These are phyloP conservation scores for Aspergillus japonicus DNA, from an alignment of 2,329 filamentous ascomycete species.

Conservation along the genomic window DNA sequence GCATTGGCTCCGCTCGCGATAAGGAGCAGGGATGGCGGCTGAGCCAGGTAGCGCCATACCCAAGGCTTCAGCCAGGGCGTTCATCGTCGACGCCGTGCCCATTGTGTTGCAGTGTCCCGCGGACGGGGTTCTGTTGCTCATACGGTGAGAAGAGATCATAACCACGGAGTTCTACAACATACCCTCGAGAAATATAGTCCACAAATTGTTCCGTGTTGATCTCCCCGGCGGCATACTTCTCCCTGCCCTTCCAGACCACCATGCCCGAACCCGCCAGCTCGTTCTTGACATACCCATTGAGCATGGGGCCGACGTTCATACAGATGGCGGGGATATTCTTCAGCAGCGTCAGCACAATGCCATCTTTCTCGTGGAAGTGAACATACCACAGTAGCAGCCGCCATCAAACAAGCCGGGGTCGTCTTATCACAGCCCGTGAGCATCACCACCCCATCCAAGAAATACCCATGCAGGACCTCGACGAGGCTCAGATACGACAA, in stretches of 20 bases:
- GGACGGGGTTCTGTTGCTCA: conserved; percentile 42
- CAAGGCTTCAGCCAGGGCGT: conserved; percentile 52
- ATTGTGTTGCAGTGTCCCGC: conserved; percentile 55
- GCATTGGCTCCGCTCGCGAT: conserved; percentile 49
- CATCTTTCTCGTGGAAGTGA: background rate
- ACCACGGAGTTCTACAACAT: conserved; percentile 12
- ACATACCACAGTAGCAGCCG: conserved; percentile 50
- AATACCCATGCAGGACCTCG: conserved; percentile 50
- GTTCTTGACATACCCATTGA: conserved; percentile 49
- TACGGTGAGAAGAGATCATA: conserved; percentile 1
- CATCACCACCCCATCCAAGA: conserved; percentile 52
- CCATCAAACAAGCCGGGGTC: conserved; percentile 53
- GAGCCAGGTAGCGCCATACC: conserved; percentile 55
- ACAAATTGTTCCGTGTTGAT: conserved; percentile 47
- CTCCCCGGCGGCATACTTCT: conserved; percentile 49
- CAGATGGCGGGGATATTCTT: conserved; percentile 53
- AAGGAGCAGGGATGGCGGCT: conserved; percentile 52
- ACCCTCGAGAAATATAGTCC: conserved; percentile 48
- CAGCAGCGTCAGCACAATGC: conserved; percentile 9
- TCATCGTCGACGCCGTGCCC: conserved; percentile 56
- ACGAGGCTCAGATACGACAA: conserved; percentile 50
- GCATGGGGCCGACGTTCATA: conserved; percentile 55
- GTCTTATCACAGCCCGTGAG: conserved; percentile 56
- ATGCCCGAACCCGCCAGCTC: conserved; percentile 47
- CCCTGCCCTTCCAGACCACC: conserved; percentile 51